Evolutionary conservation across 2,329 filamentous ascomycete species (phyloP), one percentile per base, ranked within the genome.

Genomic region (Aspergillus latus): DNA sequence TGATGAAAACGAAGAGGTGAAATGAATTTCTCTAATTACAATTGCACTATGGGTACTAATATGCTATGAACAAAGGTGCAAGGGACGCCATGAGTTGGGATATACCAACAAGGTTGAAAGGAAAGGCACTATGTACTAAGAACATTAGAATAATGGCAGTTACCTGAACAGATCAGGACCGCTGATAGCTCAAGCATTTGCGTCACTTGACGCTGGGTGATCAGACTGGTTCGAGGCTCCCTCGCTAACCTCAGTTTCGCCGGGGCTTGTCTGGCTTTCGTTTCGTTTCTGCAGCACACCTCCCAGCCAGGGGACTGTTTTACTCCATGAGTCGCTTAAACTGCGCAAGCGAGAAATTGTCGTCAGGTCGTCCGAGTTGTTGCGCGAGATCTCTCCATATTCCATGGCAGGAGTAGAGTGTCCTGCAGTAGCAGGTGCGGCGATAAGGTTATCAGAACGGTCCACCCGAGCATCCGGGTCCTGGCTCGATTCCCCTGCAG

Each of bases 311-410:
- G 71, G 66, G 13, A 74, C 58, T 0, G 70, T 66, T 44, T 66
- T 71, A 28, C 62, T 68, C 70, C 69, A 70, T 2, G 72, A 73
- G 58, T 74, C 72, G 54, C 72, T 74, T 9, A 74, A 60, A 51
- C 72, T 74, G 54, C 72, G 70, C 5, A 73, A 59, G 13, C 71
- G 68, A 9, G 59, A 64, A 2, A 61, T 16, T 5, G 57, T 59
- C 16, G 64, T 61, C 5, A 39, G 36, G 43, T 67, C 62, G 34
- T 66, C 59, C 7, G 62, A 50, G 8, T 59, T 21, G 28, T 50
- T 57, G 10, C 42, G 28, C 26, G 46, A 44, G n/a, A 62, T 48
- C 3, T 59, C 40, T 21, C 59, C 62, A 1, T 64, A 57, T 9
- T 65, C 58, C 2, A 66, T 49, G 5, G 52, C 65, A 13, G 68